A percentile compares a stretch with the other conserved stretches of the same genome.
These are phyloP conservation scores for Yarrowia osloensis DNA, from an alignment of 805 yeast genomes.

Conservation along the genomic window DNA sequence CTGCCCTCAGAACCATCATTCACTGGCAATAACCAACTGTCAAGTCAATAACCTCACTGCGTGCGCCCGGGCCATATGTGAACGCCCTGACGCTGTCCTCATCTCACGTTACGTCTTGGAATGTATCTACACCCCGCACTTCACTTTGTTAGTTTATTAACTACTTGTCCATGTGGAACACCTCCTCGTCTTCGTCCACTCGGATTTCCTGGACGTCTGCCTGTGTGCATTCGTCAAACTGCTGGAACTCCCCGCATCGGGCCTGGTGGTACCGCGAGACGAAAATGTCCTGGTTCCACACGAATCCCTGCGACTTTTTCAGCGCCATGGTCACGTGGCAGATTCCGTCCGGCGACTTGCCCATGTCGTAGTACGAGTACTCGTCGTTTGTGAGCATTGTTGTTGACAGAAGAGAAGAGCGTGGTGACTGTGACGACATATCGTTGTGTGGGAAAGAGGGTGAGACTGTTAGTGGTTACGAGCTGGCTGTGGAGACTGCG, in stretches of 20 bases:
- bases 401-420: constrained; percentile 1
- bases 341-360: constrained; percentile 25
- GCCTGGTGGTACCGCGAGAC: constrained; percentile 36
- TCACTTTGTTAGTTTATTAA: not conserved
- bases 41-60: too few relatives aligned
- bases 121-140: not conserved
- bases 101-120: not conserved
- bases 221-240: constrained; percentile 30
- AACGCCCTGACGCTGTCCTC: not conserved
- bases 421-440: constrained; percentile 14
- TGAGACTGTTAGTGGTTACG: not conserved
- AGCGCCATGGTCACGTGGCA: constrained; percentile 29
- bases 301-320: constrained; percentile 39
- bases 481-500: not conserved
- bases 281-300: constrained; percentile 41
- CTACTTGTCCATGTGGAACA: constrained; percentile 17
- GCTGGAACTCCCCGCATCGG: constrained; percentile 29
- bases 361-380: constrained; percentile 28
- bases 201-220: constrained; percentile 36
- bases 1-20: too few relatives aligned
- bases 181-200: constrained; percentile 34
- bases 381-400: constrained; percentile 26
- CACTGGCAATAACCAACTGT: too few relatives aligned
- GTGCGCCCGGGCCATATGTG: too few relatives aligned
- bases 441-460: not conserved